phyloP scores from a whole-genome alignment of 371 early-diverging fungal species.

The Umbelopsis sp. region DNA sequence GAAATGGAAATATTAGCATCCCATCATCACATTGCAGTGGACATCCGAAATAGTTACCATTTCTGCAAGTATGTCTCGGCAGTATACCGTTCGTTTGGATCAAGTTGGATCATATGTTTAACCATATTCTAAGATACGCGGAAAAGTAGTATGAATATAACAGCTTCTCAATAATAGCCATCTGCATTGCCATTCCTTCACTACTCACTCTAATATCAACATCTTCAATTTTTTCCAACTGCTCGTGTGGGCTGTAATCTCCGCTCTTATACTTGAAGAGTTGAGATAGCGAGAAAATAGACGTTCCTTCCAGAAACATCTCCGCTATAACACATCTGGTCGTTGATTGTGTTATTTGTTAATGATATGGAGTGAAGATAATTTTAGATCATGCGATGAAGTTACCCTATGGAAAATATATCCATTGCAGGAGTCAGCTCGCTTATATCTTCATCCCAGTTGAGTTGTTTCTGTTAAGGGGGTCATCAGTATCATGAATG shows the following conservation, averaged over 20 bases:
- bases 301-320: slow-evolving; percentile 88
- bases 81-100: slow-evolving; percentile 72
- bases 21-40: background rate
- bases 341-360: background rate
- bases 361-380: background rate
- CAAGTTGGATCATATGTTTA: slow-evolving; percentile 83
- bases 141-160: background rate
- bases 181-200: background rate
- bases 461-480: slow-evolving; percentile 32
- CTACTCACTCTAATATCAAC: slow-evolving; percentile 65
- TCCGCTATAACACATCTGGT: slow-evolving; percentile 92
- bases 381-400: background rate
- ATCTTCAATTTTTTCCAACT: slow-evolving; percentile 84
- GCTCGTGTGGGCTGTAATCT: slow-evolving; percentile 69
- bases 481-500: background rate
- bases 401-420: slow-evolving; percentile 89
- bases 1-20: background rate
- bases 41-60: slow-evolving; percentile 54
- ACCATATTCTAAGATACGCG: slow-evolving; percentile 58
- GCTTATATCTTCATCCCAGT: slow-evolving; percentile 38
- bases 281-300: slow-evolving; percentile 89
- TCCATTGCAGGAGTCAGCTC: slow-evolving; percentile 88
- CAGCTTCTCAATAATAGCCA: no score
- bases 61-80: slow-evolving; percentile 73
- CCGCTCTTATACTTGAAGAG: slow-evolving; percentile 84